Conservation (phyloP, 352 stramenopile species). For the Globisporangium emineosum region DNA sequence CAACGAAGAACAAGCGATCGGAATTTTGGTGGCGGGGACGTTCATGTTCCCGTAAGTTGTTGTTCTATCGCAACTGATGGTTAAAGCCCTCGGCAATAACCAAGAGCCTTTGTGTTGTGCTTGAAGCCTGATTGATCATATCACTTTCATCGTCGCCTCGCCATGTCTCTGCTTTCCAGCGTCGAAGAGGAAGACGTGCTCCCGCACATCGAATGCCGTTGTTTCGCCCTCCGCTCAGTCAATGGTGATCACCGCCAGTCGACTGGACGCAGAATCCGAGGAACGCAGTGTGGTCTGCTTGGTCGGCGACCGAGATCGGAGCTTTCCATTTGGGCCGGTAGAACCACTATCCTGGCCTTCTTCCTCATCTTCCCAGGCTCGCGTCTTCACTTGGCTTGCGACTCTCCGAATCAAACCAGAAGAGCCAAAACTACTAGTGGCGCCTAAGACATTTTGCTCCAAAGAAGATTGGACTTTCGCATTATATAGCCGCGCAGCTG, state of each 20-base stretch:
- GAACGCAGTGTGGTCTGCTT: not conserved
- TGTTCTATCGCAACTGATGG: too few species aligned
- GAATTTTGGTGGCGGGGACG: constrained; percentile 29
- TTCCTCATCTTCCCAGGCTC: constrained; percentile 5
- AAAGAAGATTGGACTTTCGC: constrained; percentile 19
- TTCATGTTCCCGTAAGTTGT: constrained; percentile 46
- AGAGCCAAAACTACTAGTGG: not conserved
- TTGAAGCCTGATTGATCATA: constrained; percentile 19
- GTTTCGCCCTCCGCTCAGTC: not conserved
- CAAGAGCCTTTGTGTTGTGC: not conserved
- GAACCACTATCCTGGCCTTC: not conserved
- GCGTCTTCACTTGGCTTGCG: not conserved
- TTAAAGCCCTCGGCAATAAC: not conserved
- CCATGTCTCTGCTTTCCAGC: constrained; percentile 72
- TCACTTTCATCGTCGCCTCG: constrained; percentile 43
- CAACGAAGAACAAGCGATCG: constrained; percentile 43
- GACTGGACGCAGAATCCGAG: not conserved
- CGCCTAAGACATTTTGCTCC: not conserved
- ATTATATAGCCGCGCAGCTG: constrained; percentile 27
- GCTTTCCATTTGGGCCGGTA: too few species aligned
- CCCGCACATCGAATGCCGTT: constrained; percentile 42
- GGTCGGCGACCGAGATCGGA: not conserved
- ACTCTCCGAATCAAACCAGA: not conserved
- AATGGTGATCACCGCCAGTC: not conserved
- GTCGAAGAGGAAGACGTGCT: constrained; percentile 66